phyloP scores from a whole-genome alignment of 164 flowering plant genomes.

The Warburgia ugandensis region DNA sequence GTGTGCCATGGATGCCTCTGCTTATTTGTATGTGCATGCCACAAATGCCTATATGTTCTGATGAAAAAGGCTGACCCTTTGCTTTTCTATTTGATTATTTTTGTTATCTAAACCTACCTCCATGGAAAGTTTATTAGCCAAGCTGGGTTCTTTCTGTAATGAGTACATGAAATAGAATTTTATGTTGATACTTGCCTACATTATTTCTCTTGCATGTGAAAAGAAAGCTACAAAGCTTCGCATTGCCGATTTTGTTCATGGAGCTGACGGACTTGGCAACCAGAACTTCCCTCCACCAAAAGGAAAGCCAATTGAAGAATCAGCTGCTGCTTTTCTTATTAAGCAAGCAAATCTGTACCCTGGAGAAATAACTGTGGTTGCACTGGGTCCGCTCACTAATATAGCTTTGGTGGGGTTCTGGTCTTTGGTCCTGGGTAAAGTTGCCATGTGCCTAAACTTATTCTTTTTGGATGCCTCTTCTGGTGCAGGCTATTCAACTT shows the following conservation, averaged over 20 bases:
- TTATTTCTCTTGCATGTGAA: constrained; percentile 1
- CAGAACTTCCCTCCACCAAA: constrained; percentile 78
- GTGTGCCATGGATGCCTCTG: not conserved
- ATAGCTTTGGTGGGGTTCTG: constrained; percentile 63
- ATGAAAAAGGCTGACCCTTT: not conserved
- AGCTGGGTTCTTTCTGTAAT: too few relatives aligned
- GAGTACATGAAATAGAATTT: not conserved
- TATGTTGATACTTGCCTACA: constrained; percentile 1
- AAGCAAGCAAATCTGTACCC: constrained; percentile 64
- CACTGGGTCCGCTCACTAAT: constrained; percentile 89
- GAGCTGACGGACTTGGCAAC: constrained; percentile 89
- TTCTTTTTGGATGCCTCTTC: not conserved
- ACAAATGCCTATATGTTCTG: not conserved
- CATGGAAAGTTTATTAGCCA: not conserved
- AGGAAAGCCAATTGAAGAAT: constrained; percentile 55
- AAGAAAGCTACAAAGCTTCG: constrained; percentile 91
- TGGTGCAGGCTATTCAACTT: constrained; percentile 56
- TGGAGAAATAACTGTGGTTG: constrained; percentile 80
- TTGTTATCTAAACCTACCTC: not conserved
- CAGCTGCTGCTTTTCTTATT: constrained; percentile 65
- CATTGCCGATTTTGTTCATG: constrained; percentile 92
- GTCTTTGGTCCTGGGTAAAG: too few relatives aligned
- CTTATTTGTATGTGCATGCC: not conserved
- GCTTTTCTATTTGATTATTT: not conserved
- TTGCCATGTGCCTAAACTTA: not conserved